Evolutionary conservation across 2,329 filamentous ascomycete genomes (phyloP), one percentile per base, ranked within the genome.

Genomic region (Pyrenochaeta sp.): DNA sequence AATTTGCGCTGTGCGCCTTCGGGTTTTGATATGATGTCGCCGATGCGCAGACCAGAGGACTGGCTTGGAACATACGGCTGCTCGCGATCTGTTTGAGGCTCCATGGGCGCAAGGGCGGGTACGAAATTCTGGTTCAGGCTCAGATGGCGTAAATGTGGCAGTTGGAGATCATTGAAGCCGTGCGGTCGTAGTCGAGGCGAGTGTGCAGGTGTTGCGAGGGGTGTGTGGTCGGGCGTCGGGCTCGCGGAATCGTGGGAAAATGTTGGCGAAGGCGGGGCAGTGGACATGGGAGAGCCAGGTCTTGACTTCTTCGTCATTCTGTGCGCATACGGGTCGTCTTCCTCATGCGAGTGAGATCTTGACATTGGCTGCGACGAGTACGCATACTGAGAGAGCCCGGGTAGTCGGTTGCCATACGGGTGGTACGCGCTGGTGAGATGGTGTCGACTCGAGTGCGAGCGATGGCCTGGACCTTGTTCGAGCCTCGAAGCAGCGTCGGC

Each of bases 231-330:
- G 10, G 94, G 95, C 1, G 94, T 99, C 4, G 94, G 95, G 9
- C 94, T 98, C 46, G 94, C 86, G 10, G 94, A 97, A 78, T 97
- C 93, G 80, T 97, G 93, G 2, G 94, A 97, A 78, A 97, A 97
- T 3, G 93, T 97, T 27, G 94, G 94, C 32, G 94, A 98, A 27
- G 94, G 96, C 22, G 95, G 95, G 47, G 94, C 94, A 2, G 94
- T 98, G 8, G 93, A 97, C 80, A 96, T 92, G 52, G 94, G 95
- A 36, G 94, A 97, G 77, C 93, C 95, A 43, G 95, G 94, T 68
- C 94, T 85, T 59, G 94, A 98, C 63, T 93, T 89, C 84, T 98
- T 98, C 27, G 90, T 86, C 69, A 90, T 87, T 59, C 91, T 86
- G 74, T 92, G 88, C 50, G 82, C 80, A 77, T 93, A 94, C 67